Conservation (phyloP, 1,139 yeast species). For the Lizanozyma gosingica region DNA sequence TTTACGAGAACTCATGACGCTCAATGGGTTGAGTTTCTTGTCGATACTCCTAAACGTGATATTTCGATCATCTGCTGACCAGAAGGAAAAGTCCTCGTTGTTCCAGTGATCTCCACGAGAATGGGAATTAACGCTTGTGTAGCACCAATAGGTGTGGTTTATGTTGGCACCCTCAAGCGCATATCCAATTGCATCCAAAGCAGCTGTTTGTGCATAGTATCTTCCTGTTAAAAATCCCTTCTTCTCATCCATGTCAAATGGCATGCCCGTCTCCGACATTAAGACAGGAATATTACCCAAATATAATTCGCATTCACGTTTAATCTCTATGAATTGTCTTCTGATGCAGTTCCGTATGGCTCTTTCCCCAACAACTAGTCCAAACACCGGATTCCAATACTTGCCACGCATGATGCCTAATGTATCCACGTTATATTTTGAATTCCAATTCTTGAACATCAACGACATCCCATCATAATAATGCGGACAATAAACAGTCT, state of each 20-base stretch:
- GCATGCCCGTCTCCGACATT: conserved; percentile 95
- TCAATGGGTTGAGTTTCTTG: neutral
- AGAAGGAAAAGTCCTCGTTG: conserved; percentile 84
- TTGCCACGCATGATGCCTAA: conserved; percentile 79
- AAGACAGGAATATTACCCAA: conserved; percentile 65
- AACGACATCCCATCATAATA: conserved; percentile 90
- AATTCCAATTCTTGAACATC: conserved; percentile 81
- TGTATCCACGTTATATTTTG: conserved; percentile 74
- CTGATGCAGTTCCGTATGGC: conserved; percentile 66
- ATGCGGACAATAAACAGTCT: conserved; percentile 75
- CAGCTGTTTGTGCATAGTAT: conserved; percentile 65
- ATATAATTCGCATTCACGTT: conserved; percentile 47
- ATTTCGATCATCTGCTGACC: conserved; percentile 59
- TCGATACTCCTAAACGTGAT: neutral
- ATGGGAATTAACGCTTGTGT: conserved; percentile 63
- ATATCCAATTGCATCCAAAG: conserved; percentile 71
- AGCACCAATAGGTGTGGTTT: conserved; percentile 82
- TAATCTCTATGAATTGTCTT: conserved; percentile 57
- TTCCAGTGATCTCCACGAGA: conserved; percentile 89
- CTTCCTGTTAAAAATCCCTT: conserved; percentile 57
- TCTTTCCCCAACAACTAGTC: conserved; percentile 70
- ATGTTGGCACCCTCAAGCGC: conserved; percentile 70
- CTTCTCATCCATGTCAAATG: conserved; percentile 84
- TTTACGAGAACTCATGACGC: neutral
- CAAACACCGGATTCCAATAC: conserved; percentile 67